Evolutionary conservation across 805 yeast species (phyloP).

Genomic region (Candida maesae): DNA sequence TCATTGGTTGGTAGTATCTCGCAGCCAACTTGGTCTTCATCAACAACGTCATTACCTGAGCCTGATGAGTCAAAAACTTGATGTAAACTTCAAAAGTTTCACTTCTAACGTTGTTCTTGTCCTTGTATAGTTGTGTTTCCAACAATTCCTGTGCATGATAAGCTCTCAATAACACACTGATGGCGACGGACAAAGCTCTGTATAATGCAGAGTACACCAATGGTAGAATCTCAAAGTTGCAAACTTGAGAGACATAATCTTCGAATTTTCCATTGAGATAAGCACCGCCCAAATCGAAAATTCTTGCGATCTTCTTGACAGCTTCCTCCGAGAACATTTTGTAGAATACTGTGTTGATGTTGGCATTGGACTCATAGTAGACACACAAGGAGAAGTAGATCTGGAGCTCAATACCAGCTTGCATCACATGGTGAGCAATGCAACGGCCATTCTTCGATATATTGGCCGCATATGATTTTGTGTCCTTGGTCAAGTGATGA

Average conservation of each 20-base stretch:
- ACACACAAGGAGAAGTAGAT: constrained; percentile 11
- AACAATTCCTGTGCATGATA: constrained; percentile 19
- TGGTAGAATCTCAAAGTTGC: constrained; percentile 15
- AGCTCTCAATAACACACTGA: constrained; percentile 9
- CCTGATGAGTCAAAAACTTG: background rate
- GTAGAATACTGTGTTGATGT: constrained; percentile 9
- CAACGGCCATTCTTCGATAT: constrained; percentile 12
- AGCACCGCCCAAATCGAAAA: constrained; percentile 12
- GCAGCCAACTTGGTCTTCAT: constrained; percentile 13
- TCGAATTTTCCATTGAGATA: constrained; percentile 11
- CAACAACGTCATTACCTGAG: constrained; percentile 6
- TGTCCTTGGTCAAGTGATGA: constrained; percentile 1
- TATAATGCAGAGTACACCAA: constrained; percentile 7
- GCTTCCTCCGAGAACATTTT: constrained; percentile 8
- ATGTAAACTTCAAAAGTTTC: constrained; percentile 8
- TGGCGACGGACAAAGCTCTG: constrained; percentile 2
- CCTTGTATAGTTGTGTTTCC: constrained; percentile 2
- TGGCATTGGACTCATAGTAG: constrained; percentile 16
- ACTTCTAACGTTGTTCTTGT: background rate
- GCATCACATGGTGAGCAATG: constrained; percentile 9
- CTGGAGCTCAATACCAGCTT: constrained; percentile 11
- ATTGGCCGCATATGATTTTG: constrained; percentile 8
- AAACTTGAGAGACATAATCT: constrained; percentile 4
- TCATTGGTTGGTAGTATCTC: constrained; percentile 15
- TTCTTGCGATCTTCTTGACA: background rate